Evolutionary conservation across 164 flowering plant genomes (phyloP), one percentile per base, ranked within the genome.

Genomic region (Protea cynaroides): DNA sequence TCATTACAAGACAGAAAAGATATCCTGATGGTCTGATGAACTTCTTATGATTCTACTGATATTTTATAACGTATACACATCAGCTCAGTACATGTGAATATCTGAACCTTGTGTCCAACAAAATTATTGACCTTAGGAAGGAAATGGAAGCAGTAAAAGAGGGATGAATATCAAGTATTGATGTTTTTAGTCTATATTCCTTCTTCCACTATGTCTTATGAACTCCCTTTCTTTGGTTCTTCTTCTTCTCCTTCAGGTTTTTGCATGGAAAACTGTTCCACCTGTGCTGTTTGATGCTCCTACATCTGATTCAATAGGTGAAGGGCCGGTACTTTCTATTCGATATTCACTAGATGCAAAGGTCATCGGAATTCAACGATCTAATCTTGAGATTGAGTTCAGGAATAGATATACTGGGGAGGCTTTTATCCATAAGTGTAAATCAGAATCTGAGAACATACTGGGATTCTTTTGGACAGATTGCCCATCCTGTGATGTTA

Each of bases 391-490:
- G 68, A 78, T 94, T 67, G 83, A 89, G 71, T 81, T 94, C 72
- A 83, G 75, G 79, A 75, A 81, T 69, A 82, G 83, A 81, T 92
- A 86, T 73, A 84, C 84, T 12, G 82, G 83, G 63, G 78, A 80
- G 54, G 74, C 78, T 51, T 80, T 88, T 72, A 78, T 65, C 59
- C 85, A 86, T 18, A 81, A 68, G 64, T 89, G 87, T 70, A 79
- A 69, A 66, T 58, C 83, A 47, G 97, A 86, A 54, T 80, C 89
- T 46, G 98, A 87, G 76, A 82, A 80, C 66, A 87, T 94, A 68
- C 74, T 90, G 62, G 98, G 98, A 25, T 87, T 90, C 68, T 90
- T 94, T 72, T 94, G 97, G 97, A 89, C 96, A 58, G 98, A 94
- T 69, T 89, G 88, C 72, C 82, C 87, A 11, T 70, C 72, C 53